Evolutionary conservation across 495 filamentous ascomycete genomes (phyloP).

Genomic region (Aspergillus steynii): DNA sequence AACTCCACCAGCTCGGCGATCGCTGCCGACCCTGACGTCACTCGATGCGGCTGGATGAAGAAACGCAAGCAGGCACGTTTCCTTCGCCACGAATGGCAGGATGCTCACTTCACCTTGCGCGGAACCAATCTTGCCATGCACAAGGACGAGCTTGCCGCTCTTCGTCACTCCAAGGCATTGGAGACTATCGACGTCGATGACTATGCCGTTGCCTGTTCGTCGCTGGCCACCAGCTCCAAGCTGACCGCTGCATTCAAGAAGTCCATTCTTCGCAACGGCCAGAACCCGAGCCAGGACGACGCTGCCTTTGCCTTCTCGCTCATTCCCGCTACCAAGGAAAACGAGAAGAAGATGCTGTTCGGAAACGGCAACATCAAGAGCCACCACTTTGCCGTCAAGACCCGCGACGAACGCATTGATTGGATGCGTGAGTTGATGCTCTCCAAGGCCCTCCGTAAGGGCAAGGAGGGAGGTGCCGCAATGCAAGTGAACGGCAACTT

Average conservation of each 20-base stretch:
- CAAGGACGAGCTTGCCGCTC: constrained; percentile 57
- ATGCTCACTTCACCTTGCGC: constrained; percentile 82
- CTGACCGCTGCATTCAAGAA: constrained; percentile 87
- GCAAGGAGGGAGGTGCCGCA: too few relatives aligned
- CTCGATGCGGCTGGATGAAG: constrained; percentile 84
- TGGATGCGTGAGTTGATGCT: constrained; percentile 99
- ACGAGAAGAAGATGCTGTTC: too few relatives aligned
- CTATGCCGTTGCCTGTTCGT: constrained; percentile 89
- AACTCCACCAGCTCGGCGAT: constrained; percentile 29
- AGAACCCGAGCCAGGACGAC: constrained; percentile 46
- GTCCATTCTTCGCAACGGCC: constrained; percentile 63
- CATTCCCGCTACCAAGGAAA: constrained; percentile 64
- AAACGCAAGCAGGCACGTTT: constrained; percentile 88
- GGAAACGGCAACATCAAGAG: too few relatives aligned
- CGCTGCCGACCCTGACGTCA: constrained; percentile 39
- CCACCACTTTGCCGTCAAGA: constrained; percentile 92
- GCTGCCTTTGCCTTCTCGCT: constrained; percentile 88
- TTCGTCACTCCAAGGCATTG: constrained; percentile 53
- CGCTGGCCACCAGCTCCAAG: constrained; percentile 68
- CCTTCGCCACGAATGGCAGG: constrained; percentile 91
- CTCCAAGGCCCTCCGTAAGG: constrained; percentile 82
- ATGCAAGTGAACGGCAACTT: too few relatives aligned
- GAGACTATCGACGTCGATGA: constrained; percentile 93
- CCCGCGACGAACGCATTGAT: constrained; percentile 85
- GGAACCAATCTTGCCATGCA: constrained; percentile 86